Percentiles rank a stretch among this genome's conserved stretches.
Conservation (phyloP, 352 stramenopile species). For the Phytophthora sansomeana region DNA sequence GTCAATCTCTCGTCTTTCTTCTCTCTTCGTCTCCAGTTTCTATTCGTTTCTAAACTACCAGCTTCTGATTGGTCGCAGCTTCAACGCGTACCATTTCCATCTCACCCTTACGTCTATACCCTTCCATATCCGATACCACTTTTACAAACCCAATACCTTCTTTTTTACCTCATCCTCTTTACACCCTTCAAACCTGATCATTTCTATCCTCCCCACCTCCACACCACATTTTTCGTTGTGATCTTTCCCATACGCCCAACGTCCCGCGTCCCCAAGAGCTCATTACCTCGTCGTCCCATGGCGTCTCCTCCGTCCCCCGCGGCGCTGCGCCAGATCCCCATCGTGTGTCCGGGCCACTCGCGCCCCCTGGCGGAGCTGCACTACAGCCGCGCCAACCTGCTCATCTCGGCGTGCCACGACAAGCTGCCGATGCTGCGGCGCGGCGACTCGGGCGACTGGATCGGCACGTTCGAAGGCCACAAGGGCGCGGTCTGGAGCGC, state of each 20-base stretch:
- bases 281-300: constrained; percentile 12
- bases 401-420: constrained; percentile 89
- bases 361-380: constrained; percentile 80
- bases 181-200: no score
- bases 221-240: constrained; percentile 3
- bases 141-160: no score
- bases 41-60: no score
- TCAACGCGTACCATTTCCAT: no score
- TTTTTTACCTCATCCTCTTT: no score
- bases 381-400: constrained; percentile 74
- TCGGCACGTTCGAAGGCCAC: constrained; percentile 97
- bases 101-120: no score
- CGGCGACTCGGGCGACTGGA: constrained; percentile 93
- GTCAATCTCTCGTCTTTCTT: no score
- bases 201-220: no score
- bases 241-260: constrained; percentile 32
- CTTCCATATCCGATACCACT: no score
- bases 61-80: no score
- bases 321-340: constrained; percentile 84
- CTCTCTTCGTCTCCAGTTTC: no score
- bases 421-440: constrained; percentile 91
- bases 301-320: constrained; percentile 51
- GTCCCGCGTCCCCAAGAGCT: constrained; percentile 12
- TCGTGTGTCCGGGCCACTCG: constrained; percentile 88
- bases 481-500: constrained; percentile 95